These are phyloP conservation scores for Urtica urens DNA, from an alignment of 306 rosid genomes.

Conservation along the genomic window DNA sequence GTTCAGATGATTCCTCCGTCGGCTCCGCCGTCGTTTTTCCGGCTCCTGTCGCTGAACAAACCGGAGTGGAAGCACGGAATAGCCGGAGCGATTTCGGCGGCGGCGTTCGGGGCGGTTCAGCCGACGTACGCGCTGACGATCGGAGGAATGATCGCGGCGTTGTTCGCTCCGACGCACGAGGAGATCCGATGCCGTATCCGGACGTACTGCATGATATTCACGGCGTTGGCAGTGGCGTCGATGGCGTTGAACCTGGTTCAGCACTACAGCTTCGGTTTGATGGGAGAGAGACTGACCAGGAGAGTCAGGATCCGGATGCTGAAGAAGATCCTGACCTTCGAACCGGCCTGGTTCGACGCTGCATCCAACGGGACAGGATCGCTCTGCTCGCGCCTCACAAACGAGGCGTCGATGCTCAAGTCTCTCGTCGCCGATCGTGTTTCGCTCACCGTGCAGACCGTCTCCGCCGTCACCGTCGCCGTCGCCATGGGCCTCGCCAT, in stretches of 20 bases:
- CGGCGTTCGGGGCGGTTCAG: constrained; percentile 71
- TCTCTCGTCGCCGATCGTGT: constrained; percentile 84
- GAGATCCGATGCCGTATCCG: constrained; percentile 65
- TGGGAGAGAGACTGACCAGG: constrained; percentile 74
- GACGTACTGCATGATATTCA: constrained; percentile 54
- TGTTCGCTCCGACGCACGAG: constrained; percentile 56
- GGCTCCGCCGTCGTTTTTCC: constrained; percentile 50
- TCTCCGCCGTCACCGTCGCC: constrained; percentile 78
- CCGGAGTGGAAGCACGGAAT: constrained; percentile 92
- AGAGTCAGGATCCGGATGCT: constrained; percentile 64
- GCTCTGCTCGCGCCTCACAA: constrained; percentile 72
- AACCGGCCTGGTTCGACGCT: constrained; percentile 89
- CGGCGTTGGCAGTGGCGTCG: constrained; percentile 57
- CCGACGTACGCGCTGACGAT: constrained; percentile 77
- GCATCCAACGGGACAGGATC: constrained; percentile 82
- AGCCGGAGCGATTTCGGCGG: constrained; percentile 62
- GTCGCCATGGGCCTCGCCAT: constrained; percentile 75
- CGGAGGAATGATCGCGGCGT: constrained; percentile 91
- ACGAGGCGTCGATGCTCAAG: constrained; percentile 84
- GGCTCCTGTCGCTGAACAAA: constrained; percentile 59
- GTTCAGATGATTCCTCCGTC: constrained; percentile 11
- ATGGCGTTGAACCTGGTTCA: constrained; percentile 62
- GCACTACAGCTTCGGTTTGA: constrained; percentile 73
- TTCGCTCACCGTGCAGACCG: constrained; percentile 64
- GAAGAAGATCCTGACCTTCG: constrained; percentile 71